phyloP scores from a whole-genome alignment of 129 eudicot genomes.

The Daucus carota region DH1_v3.0 NC_030382.2:57789501-57790000 shows the following conservation, averaged over 20 bases:
- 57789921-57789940: not conserved
- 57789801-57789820: not conserved
- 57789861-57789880: not conserved
- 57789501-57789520: no score
- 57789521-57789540: not conserved
- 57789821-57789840: not conserved
- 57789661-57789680: constrained; percentile 5
- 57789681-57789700: constrained; percentile 15
- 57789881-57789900: not conserved
- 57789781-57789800: not conserved
- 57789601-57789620: no score
- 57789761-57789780: not conserved
- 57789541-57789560: not conserved
- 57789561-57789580: not conserved
- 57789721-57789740: constrained; percentile 3
- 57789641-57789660: constrained; percentile 16
- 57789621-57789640: constrained; percentile 10
- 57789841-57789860: not conserved
- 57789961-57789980: constrained; percentile 94
- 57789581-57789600: not conserved
- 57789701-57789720: constrained; percentile 1
- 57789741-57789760: not conserved
- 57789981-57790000: constrained; percentile 55
- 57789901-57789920: not conserved
- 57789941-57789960: constrained; percentile 71